phyloP scores from a whole-genome alignment of 805 yeast species.

The Starmerella etchellsii region DNA sequence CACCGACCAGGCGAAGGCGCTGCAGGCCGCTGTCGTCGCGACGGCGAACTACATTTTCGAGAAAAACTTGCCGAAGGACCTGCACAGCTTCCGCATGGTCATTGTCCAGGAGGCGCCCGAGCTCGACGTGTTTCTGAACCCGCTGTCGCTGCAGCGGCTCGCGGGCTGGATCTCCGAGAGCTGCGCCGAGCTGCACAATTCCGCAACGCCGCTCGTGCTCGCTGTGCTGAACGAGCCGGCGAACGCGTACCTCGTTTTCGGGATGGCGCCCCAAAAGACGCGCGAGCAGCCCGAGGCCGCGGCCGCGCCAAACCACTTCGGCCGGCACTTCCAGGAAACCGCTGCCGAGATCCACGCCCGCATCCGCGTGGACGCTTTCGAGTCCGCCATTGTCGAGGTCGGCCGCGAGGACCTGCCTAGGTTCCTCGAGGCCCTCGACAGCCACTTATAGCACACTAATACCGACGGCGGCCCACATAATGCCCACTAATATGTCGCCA shows the following conservation, averaged over 20 bases:
- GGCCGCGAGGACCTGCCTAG: conserved; percentile 77
- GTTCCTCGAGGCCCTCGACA: conserved; percentile 68
- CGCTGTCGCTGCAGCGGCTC: conserved; percentile 66
- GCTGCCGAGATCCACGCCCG: conserved; percentile 76
- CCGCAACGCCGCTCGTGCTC: conserved; percentile 63
- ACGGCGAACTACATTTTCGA: conserved; percentile 87
- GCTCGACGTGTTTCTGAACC: conserved; percentile 64
- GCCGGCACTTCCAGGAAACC: conserved; percentile 81
- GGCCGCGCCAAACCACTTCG: conserved; percentile 52
- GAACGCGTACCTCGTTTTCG: conserved; percentile 76
- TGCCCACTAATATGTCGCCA: no score
- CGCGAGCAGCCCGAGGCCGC: conserved; percentile 25
- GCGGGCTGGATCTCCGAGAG: conserved; percentile 89
- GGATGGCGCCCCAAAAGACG: conserved; percentile 74
- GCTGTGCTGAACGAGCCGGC: conserved; percentile 66
- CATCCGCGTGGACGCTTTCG: conserved; percentile 86
- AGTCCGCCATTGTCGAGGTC: conserved; percentile 83
- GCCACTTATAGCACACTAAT: not conserved
- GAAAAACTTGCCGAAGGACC: conserved; percentile 62
- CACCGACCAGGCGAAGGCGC: conserved; percentile 64
- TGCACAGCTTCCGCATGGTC: conserved; percentile 70
- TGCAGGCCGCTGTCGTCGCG: conserved; percentile 71
- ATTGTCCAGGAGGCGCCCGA: conserved; percentile 86
- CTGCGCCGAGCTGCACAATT: conserved; percentile 62
- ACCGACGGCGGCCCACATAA: no score